These are phyloP conservation scores for Boletellus emodensis DNA, from an alignment of 768 basidiomycete species.

Conservation along the genomic window DNA sequence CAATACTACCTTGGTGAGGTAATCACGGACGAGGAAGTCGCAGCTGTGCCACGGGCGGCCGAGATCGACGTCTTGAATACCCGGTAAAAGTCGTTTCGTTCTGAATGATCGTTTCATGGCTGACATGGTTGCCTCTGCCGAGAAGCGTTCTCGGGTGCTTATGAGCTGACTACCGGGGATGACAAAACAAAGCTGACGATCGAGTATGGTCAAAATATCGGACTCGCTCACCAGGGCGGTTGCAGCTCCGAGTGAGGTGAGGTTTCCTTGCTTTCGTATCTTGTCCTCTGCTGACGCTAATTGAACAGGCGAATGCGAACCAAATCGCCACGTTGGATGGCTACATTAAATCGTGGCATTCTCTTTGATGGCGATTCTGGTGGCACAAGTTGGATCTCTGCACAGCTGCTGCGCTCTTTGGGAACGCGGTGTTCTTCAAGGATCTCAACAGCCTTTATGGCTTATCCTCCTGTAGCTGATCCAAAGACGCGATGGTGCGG, in stretches of 20 bases:
- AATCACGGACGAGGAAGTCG: slow-evolving; percentile 62
- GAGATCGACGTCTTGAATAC: slow-evolving; percentile 85
- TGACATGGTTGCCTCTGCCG: slow-evolving; percentile 59
- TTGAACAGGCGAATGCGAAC: slow-evolving; percentile 52
- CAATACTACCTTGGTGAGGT: slow-evolving; percentile 78
- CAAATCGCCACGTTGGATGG: slow-evolving; percentile 70
- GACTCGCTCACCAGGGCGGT: slow-evolving; percentile 50
- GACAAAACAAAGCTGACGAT: slow-evolving; percentile 53
- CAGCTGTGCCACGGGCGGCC: slow-evolving; percentile 46
- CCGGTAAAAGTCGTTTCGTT: slow-evolving; percentile 41
- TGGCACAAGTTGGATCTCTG: background rate
- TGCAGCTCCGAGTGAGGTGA: slow-evolving; percentile 56
- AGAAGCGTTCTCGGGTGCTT: slow-evolving; percentile 37
- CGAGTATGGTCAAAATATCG: slow-evolving; percentile 70
- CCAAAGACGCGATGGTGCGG: background rate
- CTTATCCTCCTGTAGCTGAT: slow-evolving; percentile 90
- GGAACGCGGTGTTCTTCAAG: slow-evolving; percentile 88
- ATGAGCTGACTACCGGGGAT: slow-evolving; percentile 44
- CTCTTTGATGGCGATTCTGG: background rate
- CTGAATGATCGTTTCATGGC: background rate
- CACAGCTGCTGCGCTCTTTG: slow-evolving; percentile 78
- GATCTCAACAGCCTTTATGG: slow-evolving; percentile 96
- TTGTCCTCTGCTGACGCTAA: background rate
- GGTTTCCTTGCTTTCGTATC: background rate
- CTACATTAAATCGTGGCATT: slow-evolving; percentile 71